phyloP scores from a whole-genome alignment of 208 protist genomes.

The Leishmania lainsoni region DNA sequence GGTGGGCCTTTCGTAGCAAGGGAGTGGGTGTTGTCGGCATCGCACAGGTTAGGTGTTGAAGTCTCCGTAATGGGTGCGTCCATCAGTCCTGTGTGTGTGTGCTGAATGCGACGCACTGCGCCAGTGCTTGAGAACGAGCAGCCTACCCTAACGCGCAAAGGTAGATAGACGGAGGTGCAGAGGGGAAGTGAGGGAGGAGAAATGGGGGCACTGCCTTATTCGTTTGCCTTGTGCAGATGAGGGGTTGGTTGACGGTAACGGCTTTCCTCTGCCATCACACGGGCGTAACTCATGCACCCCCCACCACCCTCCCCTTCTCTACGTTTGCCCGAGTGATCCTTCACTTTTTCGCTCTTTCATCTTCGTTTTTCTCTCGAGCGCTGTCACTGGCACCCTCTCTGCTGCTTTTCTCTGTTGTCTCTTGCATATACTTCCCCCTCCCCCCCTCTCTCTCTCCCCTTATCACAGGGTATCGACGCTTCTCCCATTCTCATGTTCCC shows the following conservation, averaged over 20 bases:
- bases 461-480: background rate
- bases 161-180: background rate
- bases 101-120: background rate
- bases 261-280: background rate
- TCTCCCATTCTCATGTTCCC: background rate
- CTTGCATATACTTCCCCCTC: background rate
- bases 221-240: background rate
- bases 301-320: background rate
- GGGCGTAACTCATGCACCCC: background rate
- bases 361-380: background rate
- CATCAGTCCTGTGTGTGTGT: background rate
- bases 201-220: background rate
- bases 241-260: constrained; percentile 8
- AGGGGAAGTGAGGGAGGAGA: background rate
- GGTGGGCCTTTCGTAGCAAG: constrained; percentile 91
- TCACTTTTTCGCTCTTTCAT: background rate
- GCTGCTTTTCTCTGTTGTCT: background rate
- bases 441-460: background rate
- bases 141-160: background rate
- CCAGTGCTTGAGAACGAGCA: too few species aligned
- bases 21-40: background rate
- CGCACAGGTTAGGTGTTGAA: background rate
- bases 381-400: background rate
- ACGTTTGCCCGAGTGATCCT: background rate
- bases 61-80: background rate